These are phyloP conservation scores for Plasmodium chabaudi DNA, from an alignment of 169 alveolate genomes.

Conservation along the genomic window DNA sequence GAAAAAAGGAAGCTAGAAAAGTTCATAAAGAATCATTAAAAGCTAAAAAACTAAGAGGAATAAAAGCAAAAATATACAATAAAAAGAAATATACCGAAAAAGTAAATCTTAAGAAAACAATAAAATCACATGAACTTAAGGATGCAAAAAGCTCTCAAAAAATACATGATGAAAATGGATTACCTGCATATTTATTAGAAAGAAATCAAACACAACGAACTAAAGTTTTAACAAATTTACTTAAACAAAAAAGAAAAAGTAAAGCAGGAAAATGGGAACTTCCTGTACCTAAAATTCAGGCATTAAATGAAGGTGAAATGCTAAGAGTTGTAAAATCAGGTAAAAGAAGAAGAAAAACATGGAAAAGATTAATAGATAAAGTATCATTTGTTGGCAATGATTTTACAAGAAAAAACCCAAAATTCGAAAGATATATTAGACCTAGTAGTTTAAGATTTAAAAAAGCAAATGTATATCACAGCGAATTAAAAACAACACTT, in stretches of 20 bases:
- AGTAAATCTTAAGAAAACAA: conserved; percentile 94
- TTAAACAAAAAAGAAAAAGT: conserved; percentile 98
- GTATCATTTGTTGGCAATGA: conserved; percentile 98
- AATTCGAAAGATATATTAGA: conserved; percentile 97
- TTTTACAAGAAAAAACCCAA: conserved; percentile 99
- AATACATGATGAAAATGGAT: conserved; percentile 95
- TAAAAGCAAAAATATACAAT: conserved; percentile 97
- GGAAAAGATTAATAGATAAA: conserved; percentile 99
- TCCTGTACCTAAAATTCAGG: conserved; percentile 97
- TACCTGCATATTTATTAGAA: conserved; percentile 98
- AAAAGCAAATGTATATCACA: conserved; percentile 99
- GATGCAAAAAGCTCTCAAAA: conserved; percentile 78
- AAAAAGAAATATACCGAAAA: conserved; percentile 98
- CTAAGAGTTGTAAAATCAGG: conserved; percentile 95
- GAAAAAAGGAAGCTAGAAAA: conserved; percentile 96
- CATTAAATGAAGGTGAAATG: conserved; percentile 94
- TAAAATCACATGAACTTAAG: conserved; percentile 81
- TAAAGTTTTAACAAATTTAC: conserved; percentile 96
- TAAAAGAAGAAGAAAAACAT: conserved; percentile 96
- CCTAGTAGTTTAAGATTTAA: conserved; percentile 98
- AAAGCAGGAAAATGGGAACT: conserved; percentile 99
- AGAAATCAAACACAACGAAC: conserved; percentile 97
- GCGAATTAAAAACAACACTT: conserved; percentile 97
- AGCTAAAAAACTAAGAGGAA: conserved; percentile 95
- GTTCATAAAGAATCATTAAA: conserved; percentile 94